Base-by-base conservation (phyloP, 2,329 filamentous ascomycete genomes). In the Podosphaera xanthii region DNA sequence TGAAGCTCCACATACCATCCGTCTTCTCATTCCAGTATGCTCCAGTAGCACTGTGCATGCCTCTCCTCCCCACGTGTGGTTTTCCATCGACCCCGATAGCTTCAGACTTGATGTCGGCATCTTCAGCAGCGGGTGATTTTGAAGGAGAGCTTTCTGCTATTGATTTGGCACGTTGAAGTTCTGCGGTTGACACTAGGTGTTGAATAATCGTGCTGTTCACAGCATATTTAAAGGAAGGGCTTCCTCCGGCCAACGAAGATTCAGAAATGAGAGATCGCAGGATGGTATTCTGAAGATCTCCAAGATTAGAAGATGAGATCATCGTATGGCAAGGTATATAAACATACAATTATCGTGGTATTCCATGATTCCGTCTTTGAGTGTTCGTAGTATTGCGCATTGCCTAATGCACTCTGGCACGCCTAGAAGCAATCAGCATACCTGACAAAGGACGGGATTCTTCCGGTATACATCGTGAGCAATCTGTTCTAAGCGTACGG, bases 151-250 rank as follows among this genome's bases (percentile, higher is more conserved):
- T 61, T 49, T 66, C 64, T 57, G 61, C 61, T 70, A 67, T 76
- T 72, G 65, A 72, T 75, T 62, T 78, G 64, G 79, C 70, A 72
- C 80, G 81, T 73, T 80, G 83, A 57, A 82, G 74, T 59, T 79
- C 74, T 36, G 80, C 79, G 10, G 80, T 83, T 59, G 84, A 80
- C 30, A 84, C 80, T 40, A 91, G 77, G 75, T 97, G 91, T 76
- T 98, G 91, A 66, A 97, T 94, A 69, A 97, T 96, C 64, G 91
- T 97, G 76, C 87, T 94, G 78, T 95, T 97, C 74, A 94, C 89
- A 66, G 89, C 87, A 74, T 91, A 97, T 73, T 97, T 97, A 80
- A 83, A 95, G 14, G 75, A 72, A 4, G 86, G 84, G 34, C 79
- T 74, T 35, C 76, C 72, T 61, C 76, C 74, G 62, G 76, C 73